Percentiles rank a stretch among this genome's conserved stretches.
Evolutionary conservation across 1,284 basidiomycete genomes (phyloP).

Genomic region (Vanrija sp.): DNA sequence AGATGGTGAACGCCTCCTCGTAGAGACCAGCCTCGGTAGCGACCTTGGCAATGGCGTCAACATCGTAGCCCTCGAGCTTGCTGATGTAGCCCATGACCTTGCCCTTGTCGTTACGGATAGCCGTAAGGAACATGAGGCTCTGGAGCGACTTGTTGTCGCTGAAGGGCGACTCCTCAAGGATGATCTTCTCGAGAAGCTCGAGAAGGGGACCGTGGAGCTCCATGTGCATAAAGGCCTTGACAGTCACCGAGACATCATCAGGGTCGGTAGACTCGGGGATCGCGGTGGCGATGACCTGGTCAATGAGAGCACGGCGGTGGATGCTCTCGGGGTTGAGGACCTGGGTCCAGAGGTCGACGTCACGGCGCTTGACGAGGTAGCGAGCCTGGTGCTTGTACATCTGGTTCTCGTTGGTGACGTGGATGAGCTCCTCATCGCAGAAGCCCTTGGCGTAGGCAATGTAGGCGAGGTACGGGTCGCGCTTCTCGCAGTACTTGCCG

Average conservation of each 20-base stretch:
- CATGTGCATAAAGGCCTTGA: constrained; percentile 97
- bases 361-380: constrained; percentile 94
- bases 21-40: constrained; percentile 93
- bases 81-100: constrained; percentile 99
- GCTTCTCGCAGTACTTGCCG: constrained; percentile 98
- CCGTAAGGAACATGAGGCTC: constrained; percentile 90
- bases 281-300: constrained; percentile 92
- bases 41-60: constrained; percentile 92
- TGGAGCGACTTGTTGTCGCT: constrained; percentile 95
- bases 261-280: constrained; percentile 97
- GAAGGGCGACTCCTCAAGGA: constrained; percentile 95
- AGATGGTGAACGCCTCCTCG: constrained; percentile 95
- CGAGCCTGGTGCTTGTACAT: constrained; percentile 99
- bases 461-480: constrained; percentile 97
- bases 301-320: constrained; percentile 88
- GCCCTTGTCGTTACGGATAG: constrained; percentile 96
- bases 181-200: constrained; percentile 97
- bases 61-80: constrained; percentile 93
- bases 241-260: constrained; percentile 96
- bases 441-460: constrained; percentile 99
- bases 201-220: constrained; percentile 97
- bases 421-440: constrained; percentile 96
- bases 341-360: constrained; percentile 94
- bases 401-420: constrained; percentile 97
- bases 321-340: constrained; percentile 87